Conservation (phyloP, 352 stramenopile species). For the Phytophthora kernoviae region DNA sequence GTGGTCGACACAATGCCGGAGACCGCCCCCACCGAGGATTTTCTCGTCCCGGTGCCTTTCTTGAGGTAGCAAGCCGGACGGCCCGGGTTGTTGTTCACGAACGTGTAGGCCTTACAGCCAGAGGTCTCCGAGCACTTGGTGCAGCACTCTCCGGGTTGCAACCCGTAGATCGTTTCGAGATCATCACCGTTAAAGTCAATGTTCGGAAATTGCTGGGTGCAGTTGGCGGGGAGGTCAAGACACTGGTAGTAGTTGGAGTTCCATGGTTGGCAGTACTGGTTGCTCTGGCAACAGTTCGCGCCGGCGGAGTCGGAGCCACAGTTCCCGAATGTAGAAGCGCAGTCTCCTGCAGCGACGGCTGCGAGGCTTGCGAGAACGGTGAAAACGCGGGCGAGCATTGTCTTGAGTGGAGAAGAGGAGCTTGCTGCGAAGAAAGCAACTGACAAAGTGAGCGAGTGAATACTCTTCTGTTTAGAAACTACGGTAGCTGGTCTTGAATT, state of each 20-base stretch:
- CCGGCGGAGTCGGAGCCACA: conserved; percentile 7
- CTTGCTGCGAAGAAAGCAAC: not conserved
- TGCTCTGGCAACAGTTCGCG: conserved; percentile 38
- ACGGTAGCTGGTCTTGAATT: too few relatives aligned
- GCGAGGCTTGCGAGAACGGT: not conserved
- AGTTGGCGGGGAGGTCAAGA: conserved; percentile 36
- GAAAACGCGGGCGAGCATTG: conserved; percentile 1
- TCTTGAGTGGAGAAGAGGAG: not conserved
- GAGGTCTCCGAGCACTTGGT: conserved; percentile 15
- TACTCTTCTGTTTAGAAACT: too few relatives aligned
- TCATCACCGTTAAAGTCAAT: conserved; percentile 55
- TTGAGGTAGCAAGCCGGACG: conserved; percentile 45
- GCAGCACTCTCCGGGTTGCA: conserved; percentile 18
- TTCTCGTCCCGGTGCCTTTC: conserved; percentile 16
- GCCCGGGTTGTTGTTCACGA: conserved; percentile 39
- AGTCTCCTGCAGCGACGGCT: not conserved
- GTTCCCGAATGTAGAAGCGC: not conserved
- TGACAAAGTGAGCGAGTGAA: not conserved
- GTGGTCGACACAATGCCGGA: conserved; percentile 33
- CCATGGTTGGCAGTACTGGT: conserved; percentile 58
- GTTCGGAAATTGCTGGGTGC: conserved; percentile 35
- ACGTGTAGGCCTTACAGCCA: conserved; percentile 37
- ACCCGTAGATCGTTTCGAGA: conserved; percentile 31
- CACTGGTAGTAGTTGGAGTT: conserved; percentile 52
- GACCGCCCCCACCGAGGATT: conserved; percentile 29